Conservation (phyloP, 306 rosid species). For the Dryas alaskensis region DNA sequence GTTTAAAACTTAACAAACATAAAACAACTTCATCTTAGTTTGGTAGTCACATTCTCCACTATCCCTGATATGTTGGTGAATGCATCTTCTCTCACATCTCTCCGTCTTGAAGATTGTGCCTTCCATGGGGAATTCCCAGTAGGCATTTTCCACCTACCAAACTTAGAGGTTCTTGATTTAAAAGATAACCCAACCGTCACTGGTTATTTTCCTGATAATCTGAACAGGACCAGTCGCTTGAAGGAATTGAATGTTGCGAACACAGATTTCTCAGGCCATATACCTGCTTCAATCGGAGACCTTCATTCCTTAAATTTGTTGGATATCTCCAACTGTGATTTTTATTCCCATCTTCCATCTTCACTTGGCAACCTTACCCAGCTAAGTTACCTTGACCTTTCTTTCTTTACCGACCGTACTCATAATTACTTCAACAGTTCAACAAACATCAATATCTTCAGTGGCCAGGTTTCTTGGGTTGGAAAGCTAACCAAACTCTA, state of each 20-base stretch:
- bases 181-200: not conserved
- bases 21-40: slow-evolving; percentile 3
- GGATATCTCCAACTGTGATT: not conserved
- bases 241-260: accelerated
- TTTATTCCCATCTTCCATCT: slow-evolving; percentile 24
- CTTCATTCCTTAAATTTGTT: slow-evolving; percentile 7
- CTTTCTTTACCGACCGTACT: not conserved
- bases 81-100: slow-evolving; percentile 15
- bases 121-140: slow-evolving; percentile 12
- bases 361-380: slow-evolving; percentile 24
- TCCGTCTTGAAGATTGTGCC: accelerated
- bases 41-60: slow-evolving; percentile 5
- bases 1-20: slow-evolving; percentile 7
- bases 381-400: slow-evolving; percentile 14
- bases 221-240: slow-evolving; percentile 19
- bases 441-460: not conserved
- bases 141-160: slow-evolving; percentile 11
- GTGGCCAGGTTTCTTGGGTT: slow-evolving; percentile 5
- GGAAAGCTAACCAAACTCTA: slow-evolving; percentile 1
- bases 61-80: slow-evolving; percentile 20
- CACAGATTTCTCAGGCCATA: slow-evolving; percentile 30
- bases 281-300: slow-evolving; percentile 27
- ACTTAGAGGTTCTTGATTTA: slow-evolving; percentile 9
- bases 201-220: slow-evolving; percentile 34
- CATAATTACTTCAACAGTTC: not conserved